A percentile compares a stretch with the other conserved stretches of the same genome.
Evolutionary conservation across 2,329 filamentous ascomycete species (phyloP).

Genomic region (Berkeleyomyces basicola): DNA sequence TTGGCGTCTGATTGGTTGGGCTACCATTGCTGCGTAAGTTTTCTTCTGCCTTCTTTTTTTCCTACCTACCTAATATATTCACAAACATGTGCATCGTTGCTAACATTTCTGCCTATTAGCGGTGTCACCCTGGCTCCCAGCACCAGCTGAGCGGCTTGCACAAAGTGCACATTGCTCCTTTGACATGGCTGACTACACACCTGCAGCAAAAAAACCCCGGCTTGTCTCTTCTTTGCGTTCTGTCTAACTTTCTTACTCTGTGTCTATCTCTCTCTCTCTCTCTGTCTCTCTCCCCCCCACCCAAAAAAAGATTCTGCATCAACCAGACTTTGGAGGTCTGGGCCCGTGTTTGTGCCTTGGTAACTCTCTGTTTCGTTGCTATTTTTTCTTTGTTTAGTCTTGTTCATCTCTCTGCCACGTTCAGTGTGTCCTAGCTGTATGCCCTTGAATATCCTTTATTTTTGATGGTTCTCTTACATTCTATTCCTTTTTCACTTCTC

Average conservation of each 20-base stretch:
- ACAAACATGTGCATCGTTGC: conserved; percentile 13
- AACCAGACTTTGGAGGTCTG: background rate
- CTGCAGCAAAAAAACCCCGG: background rate
- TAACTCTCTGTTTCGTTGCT: background rate
- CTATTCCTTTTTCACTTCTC: too few species aligned
- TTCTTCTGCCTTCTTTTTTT: background rate
- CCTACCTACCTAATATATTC: background rate
- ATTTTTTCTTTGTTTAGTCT: background rate
- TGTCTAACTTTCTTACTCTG: background rate
- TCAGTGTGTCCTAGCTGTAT: background rate
- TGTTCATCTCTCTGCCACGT: background rate
- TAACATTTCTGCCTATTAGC: conserved; percentile 21
- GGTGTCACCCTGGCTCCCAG: conserved; percentile 38
- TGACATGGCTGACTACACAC: background rate
- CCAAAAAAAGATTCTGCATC: background rate
- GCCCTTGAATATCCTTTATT: background rate
- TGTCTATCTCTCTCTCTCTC: background rate
- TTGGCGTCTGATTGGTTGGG: conserved; percentile 91
- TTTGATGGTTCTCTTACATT: background rate
- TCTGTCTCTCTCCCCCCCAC: background rate
- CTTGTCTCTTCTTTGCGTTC: background rate
- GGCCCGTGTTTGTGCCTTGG: background rate
- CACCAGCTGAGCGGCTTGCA: conserved; percentile 23
- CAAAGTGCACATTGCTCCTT: background rate
- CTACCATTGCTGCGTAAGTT: conserved; percentile 55